phyloP scores from a whole-genome alignment of 1,284 basidiomycete species.

The Apiotrichum siamense region DNA sequence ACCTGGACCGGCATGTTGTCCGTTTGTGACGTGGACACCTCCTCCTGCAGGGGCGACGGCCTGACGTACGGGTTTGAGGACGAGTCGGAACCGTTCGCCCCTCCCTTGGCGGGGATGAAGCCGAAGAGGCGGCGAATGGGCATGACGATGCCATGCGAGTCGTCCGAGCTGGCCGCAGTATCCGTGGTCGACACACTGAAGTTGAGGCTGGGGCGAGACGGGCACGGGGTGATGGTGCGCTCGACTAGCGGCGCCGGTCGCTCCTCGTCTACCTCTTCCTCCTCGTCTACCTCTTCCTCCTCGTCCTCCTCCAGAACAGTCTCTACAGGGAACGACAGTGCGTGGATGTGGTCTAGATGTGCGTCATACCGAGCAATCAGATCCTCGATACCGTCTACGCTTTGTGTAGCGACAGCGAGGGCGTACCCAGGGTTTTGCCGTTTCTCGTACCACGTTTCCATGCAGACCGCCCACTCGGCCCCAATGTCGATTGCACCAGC shows the following conservation, averaged over 20 bases:
- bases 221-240: not conserved
- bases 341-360: conserved; percentile 9
- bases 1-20: too few relatives aligned
- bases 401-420: not conserved
- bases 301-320: not conserved
- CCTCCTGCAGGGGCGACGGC: not conserved
- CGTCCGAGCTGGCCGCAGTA: not conserved
- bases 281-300: not conserved
- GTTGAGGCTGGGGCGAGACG: conserved; percentile 8
- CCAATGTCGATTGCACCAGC: conserved; percentile 25
- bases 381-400: conserved; percentile 3
- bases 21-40: too few relatives aligned
- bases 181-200: conserved; percentile 2
- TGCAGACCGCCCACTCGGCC: conserved; percentile 23
- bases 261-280: too few relatives aligned
- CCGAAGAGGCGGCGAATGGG: not conserved
- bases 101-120: not conserved
- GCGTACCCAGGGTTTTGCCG: conserved; percentile 11
- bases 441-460: conserved; percentile 24
- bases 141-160: not conserved
- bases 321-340: conserved; percentile 5
- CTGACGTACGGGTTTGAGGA: not conserved
- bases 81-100: not conserved
- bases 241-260: not conserved
- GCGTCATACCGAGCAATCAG: conserved; percentile 6